A percentile compares a stretch with the other conserved stretches of the same genome.
phyloP scores from a whole-genome alignment of 306 rosid genomes.

The Rosa persica region DNA sequence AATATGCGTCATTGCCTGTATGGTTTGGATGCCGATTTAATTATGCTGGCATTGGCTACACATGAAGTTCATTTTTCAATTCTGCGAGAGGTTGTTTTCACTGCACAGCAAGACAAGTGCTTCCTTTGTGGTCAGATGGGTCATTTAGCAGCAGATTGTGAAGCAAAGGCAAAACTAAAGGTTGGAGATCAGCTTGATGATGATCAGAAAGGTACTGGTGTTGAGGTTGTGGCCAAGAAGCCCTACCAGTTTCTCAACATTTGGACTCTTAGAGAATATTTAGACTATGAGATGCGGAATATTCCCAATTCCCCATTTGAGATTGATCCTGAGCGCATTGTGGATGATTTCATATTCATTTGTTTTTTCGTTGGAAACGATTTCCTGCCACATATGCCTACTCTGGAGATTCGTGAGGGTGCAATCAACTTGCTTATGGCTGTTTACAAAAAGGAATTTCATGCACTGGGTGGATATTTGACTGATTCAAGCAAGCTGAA shows the following conservation, averaged over 20 bases:
- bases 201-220: conserved; percentile 49
- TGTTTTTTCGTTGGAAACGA: conserved; percentile 96
- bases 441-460: conserved; percentile 89
- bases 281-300: conserved; percentile 69
- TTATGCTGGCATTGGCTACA: conserved; percentile 95
- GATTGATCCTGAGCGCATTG: conserved; percentile 75
- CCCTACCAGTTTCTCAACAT: conserved; percentile 95
- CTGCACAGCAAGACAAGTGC: conserved; percentile 93
- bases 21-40: conserved; percentile 99
- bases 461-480: conserved; percentile 74
- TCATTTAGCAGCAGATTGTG: conserved; percentile 81
- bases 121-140: conserved; percentile 93
- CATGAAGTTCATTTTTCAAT: conserved; percentile 95
- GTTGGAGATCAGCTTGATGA: conserved; percentile 69
- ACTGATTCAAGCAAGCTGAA: conserved; percentile 84
- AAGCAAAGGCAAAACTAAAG: conserved; percentile 84
- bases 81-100: conserved; percentile 94
- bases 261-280: conserved; percentile 93
- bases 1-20: conserved; percentile 93
- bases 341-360: conserved; percentile 94
- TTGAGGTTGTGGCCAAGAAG: conserved; percentile 55
- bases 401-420: conserved; percentile 97
- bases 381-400: conserved; percentile 98
- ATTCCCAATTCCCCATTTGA: conserved; percentile 67
- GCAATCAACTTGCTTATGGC: conserved; percentile 87